Evolutionary conservation across 177 flowering plant genomes (phyloP).

Genomic region (Vitis hybrid): DNA sequence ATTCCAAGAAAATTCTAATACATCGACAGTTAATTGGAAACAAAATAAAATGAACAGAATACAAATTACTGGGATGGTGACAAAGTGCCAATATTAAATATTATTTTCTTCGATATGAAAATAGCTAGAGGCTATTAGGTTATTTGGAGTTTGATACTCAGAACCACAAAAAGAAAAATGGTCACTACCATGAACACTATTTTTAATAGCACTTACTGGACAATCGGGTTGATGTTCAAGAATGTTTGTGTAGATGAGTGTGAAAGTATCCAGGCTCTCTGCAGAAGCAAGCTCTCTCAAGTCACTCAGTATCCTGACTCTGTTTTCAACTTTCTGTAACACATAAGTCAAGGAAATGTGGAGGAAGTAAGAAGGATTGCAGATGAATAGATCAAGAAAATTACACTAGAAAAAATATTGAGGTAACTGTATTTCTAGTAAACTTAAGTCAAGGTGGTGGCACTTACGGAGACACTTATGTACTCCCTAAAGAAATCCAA

Average conservation of each 20-base stretch:
- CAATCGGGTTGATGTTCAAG: conserved; percentile 97
- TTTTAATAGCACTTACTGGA: conserved; percentile 58
- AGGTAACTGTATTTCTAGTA: no score
- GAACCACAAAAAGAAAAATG: no score
- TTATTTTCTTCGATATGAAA: no score
- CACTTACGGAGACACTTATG: conserved; percentile 79
- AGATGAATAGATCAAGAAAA: neutral
- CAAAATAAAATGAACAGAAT: neutral
- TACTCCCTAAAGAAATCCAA: conserved; percentile 93
- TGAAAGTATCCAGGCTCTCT: conserved; percentile 91
- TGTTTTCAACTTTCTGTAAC: conserved; percentile 88
- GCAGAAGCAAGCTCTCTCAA: conserved; percentile 98
- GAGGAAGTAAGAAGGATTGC: no score
- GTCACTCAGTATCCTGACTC: conserved; percentile 77
- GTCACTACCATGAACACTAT: neutral
- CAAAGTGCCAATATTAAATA: no score
- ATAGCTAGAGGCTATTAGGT: no score
- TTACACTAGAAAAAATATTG: neutral
- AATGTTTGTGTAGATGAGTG: conserved; percentile 89
- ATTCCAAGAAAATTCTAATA: no score
- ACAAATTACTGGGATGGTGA: neutral
- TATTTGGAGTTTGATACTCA: no score
- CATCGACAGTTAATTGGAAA: no score
- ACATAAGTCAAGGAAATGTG: conserved; percentile 4
- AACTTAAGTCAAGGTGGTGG: no score